These are phyloP conservation scores for Tympanopsis confertula DNA, from an alignment of 2,329 filamentous ascomycete species.

Conservation along the genomic window DNA sequence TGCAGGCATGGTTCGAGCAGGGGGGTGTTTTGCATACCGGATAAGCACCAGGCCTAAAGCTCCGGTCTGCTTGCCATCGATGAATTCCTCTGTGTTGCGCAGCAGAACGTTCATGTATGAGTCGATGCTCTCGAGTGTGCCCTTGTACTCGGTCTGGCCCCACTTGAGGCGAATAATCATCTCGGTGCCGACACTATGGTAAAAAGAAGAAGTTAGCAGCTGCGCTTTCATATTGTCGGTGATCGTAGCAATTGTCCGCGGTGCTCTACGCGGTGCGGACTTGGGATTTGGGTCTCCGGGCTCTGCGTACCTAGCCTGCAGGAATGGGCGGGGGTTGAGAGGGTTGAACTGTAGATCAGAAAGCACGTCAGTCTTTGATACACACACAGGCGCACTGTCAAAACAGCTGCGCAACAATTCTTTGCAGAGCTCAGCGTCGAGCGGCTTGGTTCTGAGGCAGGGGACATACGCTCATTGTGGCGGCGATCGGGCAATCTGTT, in stretches of 20 bases:
- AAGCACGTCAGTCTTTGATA: too few relatives aligned
- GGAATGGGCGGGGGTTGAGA: not conserved
- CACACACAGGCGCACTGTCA: too few relatives aligned
- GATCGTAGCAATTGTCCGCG: too few relatives aligned
- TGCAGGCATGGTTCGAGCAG: constrained; percentile 1
- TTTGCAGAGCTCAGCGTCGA: too few relatives aligned
- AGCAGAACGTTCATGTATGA: constrained; percentile 64
- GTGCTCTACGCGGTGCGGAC: too few relatives aligned
- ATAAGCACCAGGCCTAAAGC: constrained; percentile 55
- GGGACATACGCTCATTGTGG: too few relatives aligned
- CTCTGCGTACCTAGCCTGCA: not conserved
- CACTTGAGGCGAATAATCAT: constrained; percentile 58
- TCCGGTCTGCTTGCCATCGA: constrained; percentile 50
- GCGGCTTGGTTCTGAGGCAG: too few relatives aligned
- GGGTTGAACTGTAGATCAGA: not conserved
- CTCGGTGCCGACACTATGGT: constrained; percentile 47
- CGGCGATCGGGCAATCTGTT: too few relatives aligned
- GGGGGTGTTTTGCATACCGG: constrained; percentile 26
- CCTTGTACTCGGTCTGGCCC: constrained; percentile 61
- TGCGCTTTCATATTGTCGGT: too few relatives aligned
- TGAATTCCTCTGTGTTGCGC: constrained; percentile 51
- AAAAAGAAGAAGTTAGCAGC: too few relatives aligned
- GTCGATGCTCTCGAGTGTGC: constrained; percentile 53
- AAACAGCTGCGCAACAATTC: too few relatives aligned
- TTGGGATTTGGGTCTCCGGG: too few relatives aligned